These are phyloP conservation scores for Trichocladium uniseriatum DNA, from an alignment of 495 filamentous ascomycete genomes.

Conservation along the genomic window DNA sequence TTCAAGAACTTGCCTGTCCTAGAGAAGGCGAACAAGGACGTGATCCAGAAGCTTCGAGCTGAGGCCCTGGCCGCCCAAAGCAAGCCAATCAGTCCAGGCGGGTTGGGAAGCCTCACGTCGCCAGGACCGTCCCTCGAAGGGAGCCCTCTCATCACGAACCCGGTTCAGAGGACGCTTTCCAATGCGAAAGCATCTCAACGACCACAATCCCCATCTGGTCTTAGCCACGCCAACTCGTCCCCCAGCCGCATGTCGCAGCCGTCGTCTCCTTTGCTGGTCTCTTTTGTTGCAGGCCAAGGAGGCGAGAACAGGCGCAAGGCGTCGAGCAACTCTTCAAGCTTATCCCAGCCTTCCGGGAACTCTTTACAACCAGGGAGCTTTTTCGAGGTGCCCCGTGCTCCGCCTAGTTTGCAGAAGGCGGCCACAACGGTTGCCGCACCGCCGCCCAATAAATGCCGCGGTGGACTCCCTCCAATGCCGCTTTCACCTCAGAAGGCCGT, in stretches of 20 bases:
- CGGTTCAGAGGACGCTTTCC: constrained; percentile 76
- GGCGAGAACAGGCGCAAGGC: constrained; percentile 48
- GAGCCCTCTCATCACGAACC: constrained; percentile 69
- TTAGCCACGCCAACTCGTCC: constrained; percentile 73
- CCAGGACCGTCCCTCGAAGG: constrained; percentile 65
- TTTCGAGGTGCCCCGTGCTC: constrained; percentile 59
- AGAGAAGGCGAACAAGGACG: constrained; percentile 97
- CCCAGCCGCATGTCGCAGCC: constrained; percentile 84
- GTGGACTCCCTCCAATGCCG: constrained; percentile 39
- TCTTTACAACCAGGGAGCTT: constrained; percentile 66
- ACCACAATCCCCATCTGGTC: constrained; percentile 73
- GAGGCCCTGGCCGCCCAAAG: constrained; percentile 68
- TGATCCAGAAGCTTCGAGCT: constrained; percentile 87
- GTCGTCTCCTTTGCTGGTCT: constrained; percentile 86
- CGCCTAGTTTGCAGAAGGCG: constrained; percentile 50
- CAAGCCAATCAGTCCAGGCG: constrained; percentile 38
- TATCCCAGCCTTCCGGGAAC: constrained; percentile 67
- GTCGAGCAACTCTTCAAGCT: constrained; percentile 75
- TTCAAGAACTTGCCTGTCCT: constrained; percentile 97
- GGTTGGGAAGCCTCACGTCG: constrained; percentile 31
- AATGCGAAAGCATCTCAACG: constrained; percentile 63
- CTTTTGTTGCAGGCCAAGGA: constrained; percentile 69
- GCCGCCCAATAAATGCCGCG: constrained; percentile 66
- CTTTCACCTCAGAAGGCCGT: constrained; percentile 41
- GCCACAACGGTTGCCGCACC: constrained; percentile 53